These are phyloP conservation scores for Dendrocalamus sinicus DNA, from an alignment of 176 grass and related monocot species.

Conservation along the genomic window DNA sequence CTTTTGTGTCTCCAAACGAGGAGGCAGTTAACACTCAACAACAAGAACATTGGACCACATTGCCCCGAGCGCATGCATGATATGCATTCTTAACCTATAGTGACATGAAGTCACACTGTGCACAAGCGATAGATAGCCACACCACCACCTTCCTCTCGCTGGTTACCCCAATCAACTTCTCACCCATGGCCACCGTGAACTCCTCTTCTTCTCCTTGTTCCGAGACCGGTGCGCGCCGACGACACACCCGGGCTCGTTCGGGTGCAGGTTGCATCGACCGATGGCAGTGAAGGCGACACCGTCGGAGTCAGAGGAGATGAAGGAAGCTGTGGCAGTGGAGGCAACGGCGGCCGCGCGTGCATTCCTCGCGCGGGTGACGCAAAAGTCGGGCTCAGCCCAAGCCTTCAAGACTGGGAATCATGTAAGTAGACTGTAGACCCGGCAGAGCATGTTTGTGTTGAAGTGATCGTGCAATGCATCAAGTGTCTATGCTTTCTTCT, in stretches of 20 bases:
- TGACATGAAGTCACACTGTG: background rate
- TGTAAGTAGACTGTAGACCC: background rate
- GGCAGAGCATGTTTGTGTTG: background rate
- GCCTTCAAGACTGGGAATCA: slow-evolving; percentile 47
- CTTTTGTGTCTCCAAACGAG: slow-evolving; percentile 20
- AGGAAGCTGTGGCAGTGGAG: background rate
- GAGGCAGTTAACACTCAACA: slow-evolving; percentile 15
- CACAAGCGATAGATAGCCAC: background rate
- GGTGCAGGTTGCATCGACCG: slow-evolving; percentile 63
- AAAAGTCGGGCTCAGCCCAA: slow-evolving; percentile 24
- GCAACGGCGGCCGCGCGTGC: background rate
- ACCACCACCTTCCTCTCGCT: background rate
- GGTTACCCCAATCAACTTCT: background rate
- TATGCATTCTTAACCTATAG: too few relatives aligned
- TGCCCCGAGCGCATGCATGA: too few relatives aligned
- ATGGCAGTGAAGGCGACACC: background rate
- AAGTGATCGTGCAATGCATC: background rate
- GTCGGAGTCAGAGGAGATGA: background rate
- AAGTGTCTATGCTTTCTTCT: background rate
- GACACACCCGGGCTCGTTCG: slow-evolving; percentile 74
- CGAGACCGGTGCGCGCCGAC: slow-evolving; percentile 53
- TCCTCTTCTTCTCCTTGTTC: slow-evolving; percentile 37
- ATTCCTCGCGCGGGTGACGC: slow-evolving; percentile 26
- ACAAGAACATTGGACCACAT: background rate
- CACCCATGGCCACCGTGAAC: slow-evolving; percentile 31